Conservation (phyloP, 2,329 filamentous ascomycete genomes). For the Curvularia sp. region DNA sequence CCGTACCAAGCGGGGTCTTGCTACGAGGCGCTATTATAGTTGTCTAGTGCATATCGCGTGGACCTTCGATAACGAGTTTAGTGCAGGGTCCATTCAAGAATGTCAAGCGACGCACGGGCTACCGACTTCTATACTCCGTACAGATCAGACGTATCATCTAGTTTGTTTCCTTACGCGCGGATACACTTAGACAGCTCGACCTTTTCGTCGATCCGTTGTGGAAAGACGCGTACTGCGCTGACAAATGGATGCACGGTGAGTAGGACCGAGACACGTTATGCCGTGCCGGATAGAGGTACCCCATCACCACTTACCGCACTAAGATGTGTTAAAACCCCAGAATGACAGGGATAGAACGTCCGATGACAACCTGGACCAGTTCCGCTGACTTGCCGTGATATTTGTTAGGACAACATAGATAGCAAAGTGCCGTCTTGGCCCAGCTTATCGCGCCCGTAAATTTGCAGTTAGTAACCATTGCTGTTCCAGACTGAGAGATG, state of each 20-base stretch:
- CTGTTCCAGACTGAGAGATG: background rate
- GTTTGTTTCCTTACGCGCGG: background rate
- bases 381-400: background rate
- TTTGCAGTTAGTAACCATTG: background rate
- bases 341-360: background rate
- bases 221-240: background rate
- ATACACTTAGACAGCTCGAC: background rate
- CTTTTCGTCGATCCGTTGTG: too few relatives aligned
- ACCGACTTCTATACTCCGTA: background rate
- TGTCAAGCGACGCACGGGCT: background rate
- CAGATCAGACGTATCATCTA: slow-evolving; percentile 1
- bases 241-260: background rate
- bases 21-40: background rate
- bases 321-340: background rate
- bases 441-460: background rate
- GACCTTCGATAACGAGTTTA: background rate
- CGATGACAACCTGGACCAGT: background rate
- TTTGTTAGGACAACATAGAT: background rate
- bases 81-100: background rate
- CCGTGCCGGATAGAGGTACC: background rate
- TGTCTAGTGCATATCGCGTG: background rate
- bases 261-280: background rate
- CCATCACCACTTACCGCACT: background rate
- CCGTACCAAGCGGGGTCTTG: background rate
- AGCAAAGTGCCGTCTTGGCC: background rate